phyloP scores from a whole-genome alignment of 306 rosid genomes.

The Macrotyloma uniflorum region DNA sequence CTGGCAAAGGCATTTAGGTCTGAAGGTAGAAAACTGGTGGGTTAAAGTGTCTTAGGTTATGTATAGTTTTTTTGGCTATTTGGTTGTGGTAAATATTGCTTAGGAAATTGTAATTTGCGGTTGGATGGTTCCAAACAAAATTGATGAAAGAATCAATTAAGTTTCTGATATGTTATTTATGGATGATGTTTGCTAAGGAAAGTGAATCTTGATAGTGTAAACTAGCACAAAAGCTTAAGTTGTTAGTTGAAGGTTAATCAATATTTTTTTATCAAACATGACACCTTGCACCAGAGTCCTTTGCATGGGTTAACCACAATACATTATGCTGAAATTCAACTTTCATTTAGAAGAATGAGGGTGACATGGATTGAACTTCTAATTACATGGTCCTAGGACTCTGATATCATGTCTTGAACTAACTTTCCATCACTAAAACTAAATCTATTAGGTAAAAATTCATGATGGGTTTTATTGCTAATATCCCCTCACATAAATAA shows the following conservation, averaged over 20 bases:
- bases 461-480: background rate
- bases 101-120: background rate
- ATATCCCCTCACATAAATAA: background rate
- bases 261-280: background rate
- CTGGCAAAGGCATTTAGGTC: constrained; percentile 1
- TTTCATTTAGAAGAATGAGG: background rate
- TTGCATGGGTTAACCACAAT: background rate
- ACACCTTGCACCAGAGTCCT: background rate
- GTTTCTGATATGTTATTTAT: background rate
- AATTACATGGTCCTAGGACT: background rate
- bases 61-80: background rate
- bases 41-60: background rate
- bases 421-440: background rate
- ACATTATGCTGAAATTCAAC: background rate
- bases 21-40: background rate
- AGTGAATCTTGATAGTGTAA: background rate
- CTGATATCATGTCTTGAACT: background rate
- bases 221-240: background rate
- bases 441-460: background rate
- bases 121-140: background rate
- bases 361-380: background rate
- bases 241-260: background rate
- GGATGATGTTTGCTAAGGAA: background rate
- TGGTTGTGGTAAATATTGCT: background rate
- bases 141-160: background rate